Evolutionary conservation across 2,329 filamentous ascomycete genomes (phyloP).

Genomic region (Sphaerulina musiva): DNA sequence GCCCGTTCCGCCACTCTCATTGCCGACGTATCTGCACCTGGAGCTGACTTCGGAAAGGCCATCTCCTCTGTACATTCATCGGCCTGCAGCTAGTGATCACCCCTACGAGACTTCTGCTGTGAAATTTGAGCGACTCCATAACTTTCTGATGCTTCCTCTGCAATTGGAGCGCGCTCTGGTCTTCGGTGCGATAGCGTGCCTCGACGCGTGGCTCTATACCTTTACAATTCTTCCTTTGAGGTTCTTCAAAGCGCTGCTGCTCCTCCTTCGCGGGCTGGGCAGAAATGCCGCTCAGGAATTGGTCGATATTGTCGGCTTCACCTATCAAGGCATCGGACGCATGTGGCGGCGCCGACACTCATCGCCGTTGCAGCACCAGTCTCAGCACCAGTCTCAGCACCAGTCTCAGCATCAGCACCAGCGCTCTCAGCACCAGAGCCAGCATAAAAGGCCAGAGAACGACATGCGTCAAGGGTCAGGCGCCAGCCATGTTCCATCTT

Average conservation of each 20-base stretch:
- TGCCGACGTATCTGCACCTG: constrained; percentile 60
- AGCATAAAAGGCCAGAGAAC: neutral
- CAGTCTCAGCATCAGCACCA: neutral
- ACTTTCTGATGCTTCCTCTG: constrained; percentile 75
- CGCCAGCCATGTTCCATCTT: neutral
- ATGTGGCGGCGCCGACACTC: constrained; percentile 55
- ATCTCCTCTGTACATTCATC: constrained; percentile 58
- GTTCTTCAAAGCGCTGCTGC: constrained; percentile 71
- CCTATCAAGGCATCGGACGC: constrained; percentile 71
- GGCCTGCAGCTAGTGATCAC: constrained; percentile 50
- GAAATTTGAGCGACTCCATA: constrained; percentile 85
- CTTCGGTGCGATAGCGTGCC: constrained; percentile 83
- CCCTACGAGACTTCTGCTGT: constrained; percentile 89
- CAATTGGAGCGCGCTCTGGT: constrained; percentile 77
- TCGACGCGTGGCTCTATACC: constrained; percentile 94
- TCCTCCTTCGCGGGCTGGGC: constrained; percentile 72
- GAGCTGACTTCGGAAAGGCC: constrained; percentile 56
- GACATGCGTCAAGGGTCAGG: neutral
- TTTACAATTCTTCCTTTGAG: constrained; percentile 91
- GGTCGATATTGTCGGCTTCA: constrained; percentile 64
- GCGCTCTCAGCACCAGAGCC: neutral
- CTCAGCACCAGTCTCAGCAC: neutral
- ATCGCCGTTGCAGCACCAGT: constrained; percentile 3
- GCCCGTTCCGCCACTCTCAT: constrained; percentile 56
- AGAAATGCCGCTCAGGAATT: constrained; percentile 65